These are phyloP conservation scores for Mycena filopes DNA, from an alignment of 768 basidiomycete species.

Conservation along the genomic window DNA sequence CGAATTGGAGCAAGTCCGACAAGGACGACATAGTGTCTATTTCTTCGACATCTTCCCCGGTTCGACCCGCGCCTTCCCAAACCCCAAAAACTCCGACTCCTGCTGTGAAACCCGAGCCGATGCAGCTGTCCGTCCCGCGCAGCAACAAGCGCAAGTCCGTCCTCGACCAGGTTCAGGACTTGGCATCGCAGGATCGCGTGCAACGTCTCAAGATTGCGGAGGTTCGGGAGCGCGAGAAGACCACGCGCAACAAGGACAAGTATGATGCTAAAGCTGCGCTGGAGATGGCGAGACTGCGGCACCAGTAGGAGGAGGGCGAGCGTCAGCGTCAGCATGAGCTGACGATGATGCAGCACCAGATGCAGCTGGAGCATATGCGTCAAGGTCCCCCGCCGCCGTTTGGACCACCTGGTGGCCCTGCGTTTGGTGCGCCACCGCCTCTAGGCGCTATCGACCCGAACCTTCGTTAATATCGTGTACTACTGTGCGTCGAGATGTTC, in stretches of 20 bases:
- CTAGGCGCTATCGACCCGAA: background rate
- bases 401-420: background rate
- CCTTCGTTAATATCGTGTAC: background rate
- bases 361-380: background rate
- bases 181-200: background rate
- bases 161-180: background rate
- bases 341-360: background rate
- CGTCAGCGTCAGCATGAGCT: background rate
- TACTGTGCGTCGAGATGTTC: background rate
- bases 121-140: no score
- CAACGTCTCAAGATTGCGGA: background rate
- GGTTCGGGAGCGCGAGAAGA: background rate
- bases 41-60: no score
- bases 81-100: no score
- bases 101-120: no score
- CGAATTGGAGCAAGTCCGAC: no score
- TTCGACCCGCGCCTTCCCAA: no score
- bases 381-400: background rate
- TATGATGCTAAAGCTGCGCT: background rate
- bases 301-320: background rate
- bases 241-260: background rate
- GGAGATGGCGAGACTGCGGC: no score
- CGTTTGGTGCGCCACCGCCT: conserved; percentile 2
- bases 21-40: no score
- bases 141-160: background rate